Evolutionary conservation across 805 yeast genomes (phyloP), one percentile per base, ranked within the genome.

Genomic region (Metschnikowia proteae): DNA sequence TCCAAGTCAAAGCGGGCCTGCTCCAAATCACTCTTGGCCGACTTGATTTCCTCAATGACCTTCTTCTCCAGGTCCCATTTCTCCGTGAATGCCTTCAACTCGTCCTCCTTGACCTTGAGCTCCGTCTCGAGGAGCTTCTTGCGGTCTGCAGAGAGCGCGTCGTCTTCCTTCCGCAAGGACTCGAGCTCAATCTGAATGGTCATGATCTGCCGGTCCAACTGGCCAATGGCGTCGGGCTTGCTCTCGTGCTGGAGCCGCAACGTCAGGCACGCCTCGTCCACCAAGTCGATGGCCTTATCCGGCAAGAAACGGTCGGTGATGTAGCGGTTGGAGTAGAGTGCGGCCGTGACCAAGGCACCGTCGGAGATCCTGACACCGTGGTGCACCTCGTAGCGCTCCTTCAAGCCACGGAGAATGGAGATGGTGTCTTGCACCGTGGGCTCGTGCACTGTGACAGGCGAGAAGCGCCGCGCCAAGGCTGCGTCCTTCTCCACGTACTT

Each of bases 181-280:
- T 92, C 99, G 50, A 94, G 75, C 67, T 94, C 99, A 58, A 94
- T 94, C 67, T 91, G 91, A 52, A 94, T 85, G 3, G 96, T 94
- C 90, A 92, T 89, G 41, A 92, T 83, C 28, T 84, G 77, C 53
- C 98, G 80, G 64, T 92, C 98, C 50, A 92, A 74, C 41, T 84
- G 87, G 60, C 90, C 92, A 46, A 94, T 87, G 1, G 91, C 88
- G 62, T 92, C 99, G 0, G 99, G 99, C 64, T 90, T 91, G 1
- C 97, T 89, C 69, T 92, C 99, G 64, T 94, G 98, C 67, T 92
- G 99, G 50, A 92, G 73, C 55, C 99, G 76, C 50, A 92, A 74
- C 0, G 96, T 96, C 3, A 97, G 94, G 70, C 98, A 91, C 0
- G 98, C 97, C 64, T 92, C 99, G 68, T 92, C 99, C 1, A 92